Evolutionary conservation across 176 grass and related monocot species (phyloP), one percentile per base, ranked within the genome.

Genomic region (Tillandsia fasciculata): DNA sequence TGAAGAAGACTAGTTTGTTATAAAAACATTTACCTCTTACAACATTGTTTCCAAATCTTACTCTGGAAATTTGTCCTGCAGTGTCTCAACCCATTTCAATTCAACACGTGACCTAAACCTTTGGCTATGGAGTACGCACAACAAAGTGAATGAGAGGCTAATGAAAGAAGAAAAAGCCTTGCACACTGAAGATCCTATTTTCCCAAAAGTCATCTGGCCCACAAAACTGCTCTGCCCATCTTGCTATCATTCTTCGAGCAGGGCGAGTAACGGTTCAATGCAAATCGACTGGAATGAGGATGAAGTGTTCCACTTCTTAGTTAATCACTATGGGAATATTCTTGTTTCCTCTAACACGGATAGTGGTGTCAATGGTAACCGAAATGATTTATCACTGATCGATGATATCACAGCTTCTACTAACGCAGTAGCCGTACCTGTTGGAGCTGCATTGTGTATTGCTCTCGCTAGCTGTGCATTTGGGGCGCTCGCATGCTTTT

Each of bases 141-240:
- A 97, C 77, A 90, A 92, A 87, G 94, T 97, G 33, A 93, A 97
- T n/a, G 72, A 92, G 79, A 91, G 94, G 64, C 72, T 97, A 74
- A 90, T 85, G 84, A 92, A 92, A 90, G 83, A 90, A 77, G 94
- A 97, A 76, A 86, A 97, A 48, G 61, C 71, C 26, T 68, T 90
- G 63, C 74, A 63, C 50, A 97, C 82, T 28, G 86, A 71, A 72
- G 94, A 97, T 69, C 82, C 94, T 48, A 85, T 65, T 67, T 97
- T 97, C 69, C 94, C 89, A 18, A 97, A 97, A 74, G 70, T 79
- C 47, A 57, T 85, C 56, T 97, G 94, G 94, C 94, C 94, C 64
- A 77, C 82, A 70, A 86, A 71, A 58, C 74, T 90, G 56, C 89
- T 93, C 18, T 97, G 94, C 64, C 74, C 86, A 52, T 79, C 82